Percentiles rank a stretch among this genome's conserved stretches.
phyloP scores from a whole-genome alignment of 148 eudicot species.

The Silene uniflora region DNA sequence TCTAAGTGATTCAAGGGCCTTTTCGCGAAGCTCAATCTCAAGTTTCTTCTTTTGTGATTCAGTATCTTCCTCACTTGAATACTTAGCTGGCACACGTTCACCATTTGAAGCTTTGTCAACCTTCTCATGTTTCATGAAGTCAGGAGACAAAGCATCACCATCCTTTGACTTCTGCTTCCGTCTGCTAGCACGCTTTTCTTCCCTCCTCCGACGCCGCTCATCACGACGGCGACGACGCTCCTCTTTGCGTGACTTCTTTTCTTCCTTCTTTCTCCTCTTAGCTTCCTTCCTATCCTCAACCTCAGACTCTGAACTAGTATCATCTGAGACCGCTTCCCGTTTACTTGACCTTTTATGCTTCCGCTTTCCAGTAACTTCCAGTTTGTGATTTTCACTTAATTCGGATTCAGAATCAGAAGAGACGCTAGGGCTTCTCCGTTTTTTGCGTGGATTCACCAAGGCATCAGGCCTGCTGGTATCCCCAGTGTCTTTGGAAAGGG shows the following conservation, averaged over 20 bases:
- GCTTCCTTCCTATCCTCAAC: conserved; percentile 71
- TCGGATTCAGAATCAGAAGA: conserved; percentile 54
- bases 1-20: conserved; percentile 84
- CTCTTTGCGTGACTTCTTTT: conserved; percentile 72
- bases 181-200: conserved; percentile 66
- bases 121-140: conserved; percentile 40
- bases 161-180: conserved; percentile 55
- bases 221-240: conserved; percentile 77
- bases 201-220: conserved; percentile 66
- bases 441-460: conserved; percentile 32
- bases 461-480: conserved; percentile 31
- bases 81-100: conserved; percentile 35
- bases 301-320: conserved; percentile 63
- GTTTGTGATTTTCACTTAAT: conserved; percentile 47
- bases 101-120: conserved; percentile 47
- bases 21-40: conserved; percentile 89
- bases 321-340: conserved; percentile 57
- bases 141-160: conserved; percentile 44
- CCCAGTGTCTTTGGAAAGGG: conserved; percentile 33
- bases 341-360: conserved; percentile 63
- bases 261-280: conserved; percentile 81
- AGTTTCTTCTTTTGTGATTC: conserved; percentile 72
- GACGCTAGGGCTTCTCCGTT: conserved; percentile 38
- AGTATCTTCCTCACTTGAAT: conserved; percentile 45
- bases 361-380: conserved; percentile 49